These are phyloP conservation scores for Baorangia bicolor DNA, from an alignment of 768 basidiomycete species.

Conservation along the genomic window DNA sequence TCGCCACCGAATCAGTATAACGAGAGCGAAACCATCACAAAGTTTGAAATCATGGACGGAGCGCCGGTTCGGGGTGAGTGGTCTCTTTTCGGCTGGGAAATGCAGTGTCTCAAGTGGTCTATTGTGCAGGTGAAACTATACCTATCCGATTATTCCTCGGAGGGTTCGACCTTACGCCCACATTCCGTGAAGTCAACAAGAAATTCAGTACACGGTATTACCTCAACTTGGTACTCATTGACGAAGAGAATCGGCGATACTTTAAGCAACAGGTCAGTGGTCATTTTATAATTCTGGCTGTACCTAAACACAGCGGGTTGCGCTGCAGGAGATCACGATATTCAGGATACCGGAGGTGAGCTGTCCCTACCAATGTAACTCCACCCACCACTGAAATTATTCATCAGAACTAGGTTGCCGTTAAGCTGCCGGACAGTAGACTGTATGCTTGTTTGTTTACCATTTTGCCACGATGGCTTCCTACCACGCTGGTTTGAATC, in stretches of 20 bases:
- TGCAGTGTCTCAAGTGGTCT: neutral
- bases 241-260: slow-evolving; percentile 96
- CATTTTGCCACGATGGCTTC: neutral
- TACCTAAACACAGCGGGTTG: neutral
- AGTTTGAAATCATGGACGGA: slow-evolving; percentile 99
- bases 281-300: neutral
- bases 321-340: slow-evolving; percentile 73
- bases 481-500: slow-evolving; percentile 4
- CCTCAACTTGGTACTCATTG: slow-evolving; percentile 94
- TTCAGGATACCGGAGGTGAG: slow-evolving; percentile 87
- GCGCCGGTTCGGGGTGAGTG: slow-evolving; percentile 87
- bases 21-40: slow-evolving; percentile 98
- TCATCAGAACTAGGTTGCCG: slow-evolving; percentile 35
- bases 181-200: slow-evolving; percentile 99
- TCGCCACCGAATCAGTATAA: slow-evolving; percentile 99
- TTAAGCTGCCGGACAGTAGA: neutral
- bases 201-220: slow-evolving; percentile 98
- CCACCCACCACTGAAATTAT: slow-evolving; percentile 1
- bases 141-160: slow-evolving; percentile 97
- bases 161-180: slow-evolving; percentile 97
- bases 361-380: neutral
- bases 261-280: slow-evolving; percentile 88
- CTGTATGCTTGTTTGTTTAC: slow-evolving; percentile 5
- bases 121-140: slow-evolving; percentile 85
- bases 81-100: neutral